Evolutionary conservation across 441 rosid genomes (phyloP).

Genomic region (Erodium texanum): DNA sequence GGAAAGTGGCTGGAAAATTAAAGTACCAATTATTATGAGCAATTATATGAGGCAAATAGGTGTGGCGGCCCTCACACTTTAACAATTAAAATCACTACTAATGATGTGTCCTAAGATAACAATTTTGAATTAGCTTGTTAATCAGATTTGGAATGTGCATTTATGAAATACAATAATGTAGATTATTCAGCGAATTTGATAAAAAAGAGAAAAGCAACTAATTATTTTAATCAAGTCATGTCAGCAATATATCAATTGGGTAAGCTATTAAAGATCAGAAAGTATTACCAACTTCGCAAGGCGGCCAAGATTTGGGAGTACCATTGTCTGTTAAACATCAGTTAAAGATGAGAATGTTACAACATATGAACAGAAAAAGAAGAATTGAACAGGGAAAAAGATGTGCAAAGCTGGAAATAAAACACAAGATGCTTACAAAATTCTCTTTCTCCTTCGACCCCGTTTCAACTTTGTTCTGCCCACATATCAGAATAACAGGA

Average conservation of each 20-base stretch:
- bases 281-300: conserved; percentile 71
- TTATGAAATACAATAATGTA: background rate
- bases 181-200: background rate
- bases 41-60: background rate
- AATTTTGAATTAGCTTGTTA: background rate
- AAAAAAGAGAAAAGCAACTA: background rate
- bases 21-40: background rate
- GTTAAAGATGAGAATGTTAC: conserved; percentile 9
- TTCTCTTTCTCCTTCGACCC: conserved; percentile 74
- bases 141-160: conserved; percentile 4
- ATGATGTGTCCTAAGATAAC: background rate
- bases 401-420: conserved; percentile 1
- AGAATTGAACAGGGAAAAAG: background rate
- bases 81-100: too few relatives aligned
- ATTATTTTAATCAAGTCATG: conserved; percentile 2
- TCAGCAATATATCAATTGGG: background rate
- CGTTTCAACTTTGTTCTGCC: conserved; percentile 74
- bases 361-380: background rate
- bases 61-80: background rate
- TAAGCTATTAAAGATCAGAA: conserved; percentile 13
- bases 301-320: conserved; percentile 76
- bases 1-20: conserved; percentile 62
- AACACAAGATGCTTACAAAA: conserved; percentile 42
- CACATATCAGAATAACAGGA: conserved; percentile 83
- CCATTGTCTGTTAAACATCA: conserved; percentile 61